Evolutionary conservation across 345 rosid genomes (phyloP).

Genomic region (Salix exigua): DNA sequence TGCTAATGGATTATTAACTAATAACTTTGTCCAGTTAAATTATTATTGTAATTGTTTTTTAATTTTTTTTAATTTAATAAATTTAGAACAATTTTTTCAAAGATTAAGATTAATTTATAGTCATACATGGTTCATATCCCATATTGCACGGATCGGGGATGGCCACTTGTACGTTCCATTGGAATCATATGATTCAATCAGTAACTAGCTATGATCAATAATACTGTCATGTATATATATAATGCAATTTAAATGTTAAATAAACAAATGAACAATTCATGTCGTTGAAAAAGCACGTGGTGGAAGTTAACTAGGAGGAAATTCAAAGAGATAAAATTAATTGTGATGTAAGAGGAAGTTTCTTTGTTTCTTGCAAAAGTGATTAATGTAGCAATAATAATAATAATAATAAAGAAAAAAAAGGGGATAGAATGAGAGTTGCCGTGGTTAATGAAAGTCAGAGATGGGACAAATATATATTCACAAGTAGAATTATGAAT

Average conservation of each 20-base stretch:
- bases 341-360: slow-evolving; percentile 21
- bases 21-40: too few species aligned
- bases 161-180: slow-evolving; percentile 25
- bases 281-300: neutral
- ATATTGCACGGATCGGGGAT: slow-evolving; percentile 13
- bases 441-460: slow-evolving; percentile 42
- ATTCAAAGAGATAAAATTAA: neutral
- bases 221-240: neutral
- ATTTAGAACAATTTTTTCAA: too few species aligned
- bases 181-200: slow-evolving; percentile 7
- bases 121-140: neutral
- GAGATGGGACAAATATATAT: slow-evolving; percentile 8
- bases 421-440: slow-evolving; percentile 1
- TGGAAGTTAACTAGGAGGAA: neutral
- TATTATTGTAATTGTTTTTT: too few species aligned
- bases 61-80: too few species aligned
- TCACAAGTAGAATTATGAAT: neutral
- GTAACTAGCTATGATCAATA: neutral
- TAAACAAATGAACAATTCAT: neutral
- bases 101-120: too few species aligned
- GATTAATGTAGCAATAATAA: neutral
- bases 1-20: too few species aligned
- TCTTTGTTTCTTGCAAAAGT: slow-evolving; percentile 16
- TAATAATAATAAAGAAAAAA: neutral
- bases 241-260: neutral